Base-by-base conservation (phyloP, 2,329 filamentous ascomycete genomes). In the Aspergillus spinulosporus region DNA sequence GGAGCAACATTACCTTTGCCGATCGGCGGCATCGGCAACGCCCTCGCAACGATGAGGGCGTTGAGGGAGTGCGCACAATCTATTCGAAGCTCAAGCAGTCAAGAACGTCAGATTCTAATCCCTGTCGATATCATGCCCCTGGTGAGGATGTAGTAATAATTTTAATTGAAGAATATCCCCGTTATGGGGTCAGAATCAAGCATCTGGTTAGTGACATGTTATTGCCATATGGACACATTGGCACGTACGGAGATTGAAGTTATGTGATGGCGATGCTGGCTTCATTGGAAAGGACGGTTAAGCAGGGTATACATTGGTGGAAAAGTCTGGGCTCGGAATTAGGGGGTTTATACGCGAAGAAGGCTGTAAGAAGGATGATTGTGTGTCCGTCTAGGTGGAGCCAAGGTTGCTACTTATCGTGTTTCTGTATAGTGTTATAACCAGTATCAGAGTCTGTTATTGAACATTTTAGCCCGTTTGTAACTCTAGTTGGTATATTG, bases 401-500 rank as follows among this genome's bases (percentile, higher is more conserved):
- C 21, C 21, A 21, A 21, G 21, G 21, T 21, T 21, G 21, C 21
- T 21, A 21, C 21, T 21, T 21, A 21, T 21, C 21, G 21, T 21
- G 21, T 21, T 21, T 21, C 21, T 21, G 21, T 21, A 21, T 21
- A 21, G 21, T 21, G 21, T 21, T 21, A 21, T 21, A 21, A 21
- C 21, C 21, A 21, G 21, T 21, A 21, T 21, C 21, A 21, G 21
- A 21, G 21, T 21, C 21, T 21, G 21, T 21, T 21, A 21, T 21
- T 21, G 21, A 21, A 21, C 21, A 21, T 21, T 21, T 21, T 21
- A 21, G 0, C 94, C 94, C 26, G 99, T 34, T 34, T 11, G 32
- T 34, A 5, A 36, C 34, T 49, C 46, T 37, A 39, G 12, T 26
- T 48, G 14, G 28, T 40, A 14, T 40, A 40, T 31, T 4, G 15